A percentile compares a stretch with the other conserved stretches of the same genome.
Conservation (phyloP, 1,139 yeast species). For the Lodderomyces orthopsilosis region DNA sequence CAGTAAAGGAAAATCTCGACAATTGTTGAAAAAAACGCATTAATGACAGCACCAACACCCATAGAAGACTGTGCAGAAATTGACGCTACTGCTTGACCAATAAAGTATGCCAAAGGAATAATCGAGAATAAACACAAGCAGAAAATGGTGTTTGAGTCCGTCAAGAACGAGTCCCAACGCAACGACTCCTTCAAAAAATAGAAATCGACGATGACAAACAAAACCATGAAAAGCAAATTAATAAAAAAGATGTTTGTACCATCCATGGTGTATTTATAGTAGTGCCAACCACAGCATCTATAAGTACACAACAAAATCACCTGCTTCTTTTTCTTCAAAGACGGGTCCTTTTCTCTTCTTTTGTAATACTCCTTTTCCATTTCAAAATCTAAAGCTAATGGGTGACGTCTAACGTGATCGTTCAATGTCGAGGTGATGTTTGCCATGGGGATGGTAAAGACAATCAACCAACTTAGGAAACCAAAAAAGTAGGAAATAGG, state of each 20-base stretch:
- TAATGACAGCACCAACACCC: conserved; percentile 99
- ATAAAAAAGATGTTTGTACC: conserved; percentile 94
- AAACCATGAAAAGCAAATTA: conserved; percentile 74
- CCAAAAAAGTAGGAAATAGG: conserved; percentile 64
- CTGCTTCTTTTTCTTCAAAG: conserved; percentile 30
- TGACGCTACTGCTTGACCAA: conserved; percentile 98
- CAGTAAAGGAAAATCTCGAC: conserved; percentile 92
- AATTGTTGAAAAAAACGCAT: conserved; percentile 94
- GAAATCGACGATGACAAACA: conserved; percentile 80
- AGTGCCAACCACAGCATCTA: conserved; percentile 86
- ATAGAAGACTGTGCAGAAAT: conserved; percentile 97
- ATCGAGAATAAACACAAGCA: conserved; percentile 77
- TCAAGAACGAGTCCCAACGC: conserved; percentile 47
- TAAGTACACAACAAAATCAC: conserved; percentile 74
- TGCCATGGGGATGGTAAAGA: conserved; percentile 92
- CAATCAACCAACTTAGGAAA: conserved; percentile 72
- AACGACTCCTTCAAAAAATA: conserved; percentile 57
- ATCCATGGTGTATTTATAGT: conserved; percentile 92
- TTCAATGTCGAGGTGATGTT: conserved; percentile 59
- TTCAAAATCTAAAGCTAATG: conserved; percentile 75
- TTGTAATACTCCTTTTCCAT: conserved; percentile 53
- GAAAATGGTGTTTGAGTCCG: conserved; percentile 65
- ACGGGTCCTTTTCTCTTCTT: conserved; percentile 17
- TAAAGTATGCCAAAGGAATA: conserved; percentile 91
- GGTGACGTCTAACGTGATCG: conserved; percentile 84